Conservation (phyloP, 495 filamentous ascomycete genomes). For the Penicillium dipodomyicola region DNA sequence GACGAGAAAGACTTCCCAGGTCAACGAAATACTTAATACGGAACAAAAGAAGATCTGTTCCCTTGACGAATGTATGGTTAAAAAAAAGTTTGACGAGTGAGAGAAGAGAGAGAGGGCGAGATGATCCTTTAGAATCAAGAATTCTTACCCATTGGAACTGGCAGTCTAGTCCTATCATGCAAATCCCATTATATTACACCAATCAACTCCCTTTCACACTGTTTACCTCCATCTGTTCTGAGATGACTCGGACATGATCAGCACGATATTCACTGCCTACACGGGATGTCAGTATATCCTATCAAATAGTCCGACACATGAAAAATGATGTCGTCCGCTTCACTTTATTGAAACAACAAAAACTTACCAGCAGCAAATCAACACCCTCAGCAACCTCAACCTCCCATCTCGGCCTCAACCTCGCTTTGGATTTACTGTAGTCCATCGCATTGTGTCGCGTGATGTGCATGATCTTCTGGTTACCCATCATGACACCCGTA, state of each 20-base stretch:
- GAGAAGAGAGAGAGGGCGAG: background rate
- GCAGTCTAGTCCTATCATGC: background rate
- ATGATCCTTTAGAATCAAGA: conserved; percentile 7
- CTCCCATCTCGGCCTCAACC: conserved; percentile 23
- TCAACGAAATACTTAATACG: conserved; percentile 23
- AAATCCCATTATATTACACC: background rate
- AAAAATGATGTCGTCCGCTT: background rate
- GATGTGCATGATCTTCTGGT: conserved; percentile 23
- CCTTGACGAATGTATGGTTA: conserved; percentile 32
- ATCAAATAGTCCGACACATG: background rate
- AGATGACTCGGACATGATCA: conserved; percentile 20
- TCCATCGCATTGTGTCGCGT: conserved; percentile 19
- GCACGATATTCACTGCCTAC: conserved; percentile 25
- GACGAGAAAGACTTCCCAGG: conserved; percentile 5
- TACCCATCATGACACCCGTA: conserved; percentile 25
- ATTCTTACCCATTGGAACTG: background rate
- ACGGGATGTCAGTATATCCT: background rate
- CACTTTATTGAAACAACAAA: background rate
- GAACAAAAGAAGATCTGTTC: conserved; percentile 14
- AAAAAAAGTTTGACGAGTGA: conserved; percentile 16
- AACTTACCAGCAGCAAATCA: conserved; percentile 29
- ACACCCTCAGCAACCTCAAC: conserved; percentile 28
- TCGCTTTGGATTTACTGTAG: conserved; percentile 8
- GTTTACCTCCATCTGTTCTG: background rate
- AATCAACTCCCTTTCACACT: background rate